A percentile compares a stretch with the other conserved stretches of the same genome.
phyloP scores from a whole-genome alignment of 208 protist species.

The Tritrichomonas foetus region DNA sequence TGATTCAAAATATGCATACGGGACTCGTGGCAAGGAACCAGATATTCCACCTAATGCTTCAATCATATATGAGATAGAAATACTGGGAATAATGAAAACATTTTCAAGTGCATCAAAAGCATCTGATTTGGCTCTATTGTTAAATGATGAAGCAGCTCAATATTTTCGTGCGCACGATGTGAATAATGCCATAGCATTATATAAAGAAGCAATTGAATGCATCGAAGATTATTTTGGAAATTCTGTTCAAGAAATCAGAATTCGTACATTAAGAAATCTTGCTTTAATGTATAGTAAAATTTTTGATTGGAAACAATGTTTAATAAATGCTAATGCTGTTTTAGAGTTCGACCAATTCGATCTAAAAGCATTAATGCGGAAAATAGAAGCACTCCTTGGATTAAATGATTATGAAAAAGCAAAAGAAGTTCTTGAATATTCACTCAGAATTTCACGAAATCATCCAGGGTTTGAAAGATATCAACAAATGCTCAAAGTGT shows the following conservation, averaged over 20 bases:
- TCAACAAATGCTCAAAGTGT: too few species aligned
- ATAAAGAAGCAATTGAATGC: neutral
- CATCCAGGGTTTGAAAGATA: neutral
- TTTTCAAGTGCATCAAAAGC: neutral
- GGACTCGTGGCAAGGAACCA: constrained; percentile 30
- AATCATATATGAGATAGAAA: constrained; percentile 46
- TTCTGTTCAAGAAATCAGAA: neutral
- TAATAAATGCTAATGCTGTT: neutral
- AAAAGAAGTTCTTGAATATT: neutral
- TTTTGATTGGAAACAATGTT: neutral
- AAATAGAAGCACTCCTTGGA: neutral
- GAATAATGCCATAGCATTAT: neutral
- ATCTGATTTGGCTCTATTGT: neutral
- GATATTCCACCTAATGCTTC: constrained; percentile 48
- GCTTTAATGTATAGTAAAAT: neutral
- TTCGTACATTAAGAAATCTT: neutral
- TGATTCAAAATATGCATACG: constrained; percentile 46
- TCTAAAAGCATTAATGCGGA: neutral
- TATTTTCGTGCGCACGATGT: neutral
- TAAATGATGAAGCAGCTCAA: neutral
- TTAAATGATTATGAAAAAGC: neutral
- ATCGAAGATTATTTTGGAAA: neutral
- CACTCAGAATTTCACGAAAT: neutral
- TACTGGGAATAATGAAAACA: neutral
- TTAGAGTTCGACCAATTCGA: neutral